A percentile compares a stretch with the other conserved stretches of the same genome.
phyloP scores from a whole-genome alignment of 441 rosid species.

The Daphne laureola region DNA sequence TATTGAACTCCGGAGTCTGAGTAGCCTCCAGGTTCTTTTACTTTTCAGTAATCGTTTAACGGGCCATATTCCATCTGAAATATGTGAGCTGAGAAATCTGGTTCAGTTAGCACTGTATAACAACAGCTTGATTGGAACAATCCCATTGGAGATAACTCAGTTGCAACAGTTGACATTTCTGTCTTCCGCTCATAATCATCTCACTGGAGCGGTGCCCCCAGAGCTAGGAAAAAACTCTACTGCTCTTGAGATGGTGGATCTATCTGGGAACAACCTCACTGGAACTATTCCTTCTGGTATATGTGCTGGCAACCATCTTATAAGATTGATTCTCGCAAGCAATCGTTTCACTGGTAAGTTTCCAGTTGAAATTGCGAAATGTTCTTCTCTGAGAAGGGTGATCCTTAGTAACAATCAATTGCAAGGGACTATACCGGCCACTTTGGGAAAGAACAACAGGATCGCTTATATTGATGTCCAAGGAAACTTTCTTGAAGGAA shows the following conservation, averaged over 20 bases:
- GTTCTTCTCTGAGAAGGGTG: slow-evolving; percentile 26
- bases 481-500: slow-evolving; percentile 28
- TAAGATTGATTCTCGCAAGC: slow-evolving; percentile 26
- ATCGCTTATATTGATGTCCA: slow-evolving; percentile 18
- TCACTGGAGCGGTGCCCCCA: slow-evolving; percentile 26
- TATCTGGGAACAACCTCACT: slow-evolving; percentile 28
- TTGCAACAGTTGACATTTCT: slow-evolving; percentile 28
- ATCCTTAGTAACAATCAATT: slow-evolving; percentile 25
- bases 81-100: slow-evolving; percentile 21
- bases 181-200: slow-evolving; percentile 30
- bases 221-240: slow-evolving; percentile 27
- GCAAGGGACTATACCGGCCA: slow-evolving; percentile 21
- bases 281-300: slow-evolving; percentile 28
- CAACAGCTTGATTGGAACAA: slow-evolving; percentile 28
- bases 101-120: slow-evolving; percentile 25
- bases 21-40: slow-evolving; percentile 22
- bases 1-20: slow-evolving; percentile 19
- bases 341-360: slow-evolving; percentile 29
- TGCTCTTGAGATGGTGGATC: slow-evolving; percentile 20
- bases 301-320: slow-evolving; percentile 26
- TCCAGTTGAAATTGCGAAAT: slow-evolving; percentile 23
- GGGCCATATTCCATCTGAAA: slow-evolving; percentile 24
- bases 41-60: slow-evolving; percentile 24
- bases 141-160: slow-evolving; percentile 22
- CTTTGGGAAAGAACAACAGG: slow-evolving; percentile 16